These are phyloP conservation scores for Penicillium paxilli DNA, from an alignment of 495 filamentous ascomycete species.

Conservation along the genomic window DNA sequence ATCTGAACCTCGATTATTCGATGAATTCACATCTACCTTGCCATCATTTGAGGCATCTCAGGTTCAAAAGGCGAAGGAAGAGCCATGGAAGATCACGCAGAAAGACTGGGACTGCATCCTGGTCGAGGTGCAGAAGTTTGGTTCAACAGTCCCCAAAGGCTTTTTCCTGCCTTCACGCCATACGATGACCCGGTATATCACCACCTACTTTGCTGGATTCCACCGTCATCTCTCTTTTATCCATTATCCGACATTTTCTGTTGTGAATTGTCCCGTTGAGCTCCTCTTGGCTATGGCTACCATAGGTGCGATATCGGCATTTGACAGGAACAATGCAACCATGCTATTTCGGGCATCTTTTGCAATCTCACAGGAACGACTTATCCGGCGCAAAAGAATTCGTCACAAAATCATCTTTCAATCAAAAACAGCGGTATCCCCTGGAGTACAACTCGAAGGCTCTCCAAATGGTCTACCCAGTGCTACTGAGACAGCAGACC, in stretches of 20 bases:
- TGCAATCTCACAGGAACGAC: constrained; percentile 9
- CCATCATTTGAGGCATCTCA: constrained; percentile 2
- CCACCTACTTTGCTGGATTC: constrained; percentile 21
- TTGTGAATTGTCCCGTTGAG: constrained; percentile 11
- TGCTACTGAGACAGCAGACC: background rate
- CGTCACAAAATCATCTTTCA: background rate
- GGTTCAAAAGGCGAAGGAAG: background rate
- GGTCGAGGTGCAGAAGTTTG: background rate
- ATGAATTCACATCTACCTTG: constrained; percentile 18
- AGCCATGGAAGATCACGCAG: constrained; percentile 2
- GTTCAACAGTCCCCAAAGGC: background rate
- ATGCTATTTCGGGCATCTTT: constrained; percentile 10
- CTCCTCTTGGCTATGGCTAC: constrained; percentile 20
- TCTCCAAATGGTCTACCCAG: background rate
- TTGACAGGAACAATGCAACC: constrained; percentile 34
- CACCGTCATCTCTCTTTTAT: constrained; percentile 27
- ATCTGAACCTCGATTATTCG: constrained; percentile 8
- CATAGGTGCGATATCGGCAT: constrained; percentile 31
- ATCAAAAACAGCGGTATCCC: background rate
- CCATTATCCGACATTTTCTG: constrained; percentile 23
- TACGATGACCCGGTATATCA: constrained; percentile 19
- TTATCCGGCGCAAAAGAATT: constrained; percentile 8
- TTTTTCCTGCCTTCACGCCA: constrained; percentile 36
- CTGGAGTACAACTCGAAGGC: background rate
- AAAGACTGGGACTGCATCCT: constrained; percentile 7